Conservation (phyloP, 306 rosid species). For the Fragaria ananassa region DNA sequence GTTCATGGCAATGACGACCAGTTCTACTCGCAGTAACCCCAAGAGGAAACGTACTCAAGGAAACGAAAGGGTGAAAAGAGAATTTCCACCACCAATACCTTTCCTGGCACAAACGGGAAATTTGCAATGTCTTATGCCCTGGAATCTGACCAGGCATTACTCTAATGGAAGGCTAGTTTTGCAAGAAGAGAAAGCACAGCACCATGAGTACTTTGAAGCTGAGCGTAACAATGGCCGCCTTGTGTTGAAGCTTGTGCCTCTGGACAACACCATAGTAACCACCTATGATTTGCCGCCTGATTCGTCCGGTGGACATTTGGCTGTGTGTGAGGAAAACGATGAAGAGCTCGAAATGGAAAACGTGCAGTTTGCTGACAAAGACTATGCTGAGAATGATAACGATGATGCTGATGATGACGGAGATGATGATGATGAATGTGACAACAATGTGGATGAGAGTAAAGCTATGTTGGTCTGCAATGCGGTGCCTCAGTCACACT, state of each 20-base stretch:
- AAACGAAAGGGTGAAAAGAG: not conserved
- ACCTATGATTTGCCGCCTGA: constrained; percentile 5
- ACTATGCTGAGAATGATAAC: not conserved
- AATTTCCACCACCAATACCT: constrained; percentile 53
- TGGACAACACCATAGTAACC: constrained; percentile 1
- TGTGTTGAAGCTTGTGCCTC: constrained; percentile 26
- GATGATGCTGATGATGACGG: not conserved
- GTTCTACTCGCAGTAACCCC: not conserved
- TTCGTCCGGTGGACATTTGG: not conserved
- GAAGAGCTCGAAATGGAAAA: constrained; percentile 1
- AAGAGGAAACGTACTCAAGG: not conserved
- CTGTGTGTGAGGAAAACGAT: constrained; percentile 1
- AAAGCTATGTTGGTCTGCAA: not conserved
- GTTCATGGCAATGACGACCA: not conserved
- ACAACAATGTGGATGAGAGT: not conserved
- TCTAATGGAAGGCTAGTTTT: constrained; percentile 40
- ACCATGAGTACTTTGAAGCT: constrained; percentile 31
- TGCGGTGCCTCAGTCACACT: not conserved
- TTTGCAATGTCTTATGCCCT: constrained; percentile 29
- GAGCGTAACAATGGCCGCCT: constrained; percentile 51
- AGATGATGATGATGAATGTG: not conserved
- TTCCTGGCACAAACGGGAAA: constrained; percentile 27
- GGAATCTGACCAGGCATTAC: constrained; percentile 38
- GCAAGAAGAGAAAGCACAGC: constrained; percentile 28
- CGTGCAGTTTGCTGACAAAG: constrained; percentile 11